A percentile compares a stretch with the other conserved stretches of the same genome.
These are phyloP conservation scores for Geosmithia morbida DNA, from an alignment of 2,329 filamentous ascomycete genomes.

Conservation along the genomic window DNA sequence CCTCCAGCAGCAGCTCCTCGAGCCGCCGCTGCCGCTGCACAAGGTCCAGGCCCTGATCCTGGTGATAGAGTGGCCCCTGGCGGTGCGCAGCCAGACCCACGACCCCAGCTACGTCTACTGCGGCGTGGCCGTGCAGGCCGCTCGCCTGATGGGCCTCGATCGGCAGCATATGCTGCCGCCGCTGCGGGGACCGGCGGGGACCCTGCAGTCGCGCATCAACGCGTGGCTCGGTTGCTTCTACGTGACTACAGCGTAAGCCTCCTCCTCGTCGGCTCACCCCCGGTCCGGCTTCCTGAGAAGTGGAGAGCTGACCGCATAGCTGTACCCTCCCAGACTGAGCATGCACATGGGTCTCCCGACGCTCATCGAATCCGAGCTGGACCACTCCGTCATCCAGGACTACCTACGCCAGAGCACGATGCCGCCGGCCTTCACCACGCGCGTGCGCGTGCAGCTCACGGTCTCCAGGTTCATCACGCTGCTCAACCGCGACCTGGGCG, in stretches of 20 bases:
- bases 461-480: slow-evolving; percentile 12
- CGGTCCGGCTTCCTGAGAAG: not conserved
- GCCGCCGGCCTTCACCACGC: slow-evolving; percentile 9
- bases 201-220: slow-evolving; percentile 8
- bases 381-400: slow-evolving; percentile 9
- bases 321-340: slow-evolving; percentile 8
- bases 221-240: slow-evolving; percentile 16
- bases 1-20: slow-evolving; percentile 7
- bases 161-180: slow-evolving; percentile 8
- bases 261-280: not conserved
- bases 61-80: slow-evolving; percentile 13
- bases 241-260: slow-evolving; percentile 12
- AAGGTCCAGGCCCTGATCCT: slow-evolving; percentile 14
- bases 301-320: not conserved
- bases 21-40: slow-evolving; percentile 11
- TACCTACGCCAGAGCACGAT: slow-evolving; percentile 9
- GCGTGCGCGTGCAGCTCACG: slow-evolving; percentile 11
- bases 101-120: slow-evolving; percentile 16
- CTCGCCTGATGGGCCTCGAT: slow-evolving; percentile 13
- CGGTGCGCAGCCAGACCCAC: slow-evolving; percentile 8
- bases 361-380: slow-evolving; percentile 11
- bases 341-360: slow-evolving; percentile 14
- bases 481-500: slow-evolving; percentile 10
- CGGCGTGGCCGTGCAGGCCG: slow-evolving; percentile 14
- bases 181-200: slow-evolving; percentile 6